Evolutionary conservation across 2,329 filamentous ascomycete species (phyloP), one percentile per base, ranked within the genome.

Genomic region (Ascocoryne sarcoides): DNA sequence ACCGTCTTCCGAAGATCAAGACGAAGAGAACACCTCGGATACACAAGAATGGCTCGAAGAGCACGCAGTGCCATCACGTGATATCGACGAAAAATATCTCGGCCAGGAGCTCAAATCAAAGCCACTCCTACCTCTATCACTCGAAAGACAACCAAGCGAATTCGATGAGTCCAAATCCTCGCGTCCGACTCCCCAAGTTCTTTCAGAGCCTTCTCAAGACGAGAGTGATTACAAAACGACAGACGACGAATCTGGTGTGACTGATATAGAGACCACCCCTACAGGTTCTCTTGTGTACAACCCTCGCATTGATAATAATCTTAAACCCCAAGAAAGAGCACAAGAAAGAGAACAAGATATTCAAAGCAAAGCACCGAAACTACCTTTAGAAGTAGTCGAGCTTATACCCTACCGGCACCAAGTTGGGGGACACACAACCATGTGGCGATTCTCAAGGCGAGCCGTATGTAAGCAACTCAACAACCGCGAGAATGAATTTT

Each of bases 381-480:
- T 51, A 50, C 87, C 89, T 3, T 70, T 94, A 19, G 86, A 90
- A 48, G 90, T 90, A 20, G 94, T 98, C 51, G 89, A 96, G 62
- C 71, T 98, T 45, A 95, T 95, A 56, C 92, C 92, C 2, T 98
- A 95, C 64, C 86, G 87, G 51, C 92, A 98, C 64, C 92, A 98
- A 64, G 92, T 98, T 40, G 92, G 92, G 43, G 92, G 92, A 1
- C 92, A 98, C 61, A 95, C 88, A 5, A 95, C 90, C 0, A 75
- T 98, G 26, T 98, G 94, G 75, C 82, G 90, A 31, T 96, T 98
- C 60, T 96, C 92, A 14, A 81, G 87, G 51, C 78, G 89, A 54
- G 92, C 92, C 41, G 89, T 98, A 9, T 98, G 92, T 71, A 98
- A 98, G 65, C 88, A 95, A 65, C 75, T 98, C 57, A 98, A 95